phyloP scores from a whole-genome alignment of 257 asterid genomes.

The Vinca minor region DNA sequence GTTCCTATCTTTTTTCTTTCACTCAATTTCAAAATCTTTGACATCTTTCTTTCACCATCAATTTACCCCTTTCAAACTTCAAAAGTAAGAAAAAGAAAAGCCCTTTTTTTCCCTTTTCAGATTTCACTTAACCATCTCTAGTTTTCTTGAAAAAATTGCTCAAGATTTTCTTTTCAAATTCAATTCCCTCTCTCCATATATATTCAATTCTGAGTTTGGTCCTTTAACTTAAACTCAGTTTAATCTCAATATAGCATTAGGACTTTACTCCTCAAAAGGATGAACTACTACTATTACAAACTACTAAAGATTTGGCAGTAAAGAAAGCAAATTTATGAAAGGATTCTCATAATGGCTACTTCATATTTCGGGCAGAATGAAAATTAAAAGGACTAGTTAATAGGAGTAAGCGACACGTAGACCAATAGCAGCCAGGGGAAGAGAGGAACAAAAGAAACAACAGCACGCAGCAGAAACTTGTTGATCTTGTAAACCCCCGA shows the following conservation, averaged over 20 bases:
- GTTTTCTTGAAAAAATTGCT: too few relatives aligned
- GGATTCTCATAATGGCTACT: too few relatives aligned
- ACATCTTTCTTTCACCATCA: background rate
- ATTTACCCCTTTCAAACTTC: background rate
- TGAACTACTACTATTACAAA: too few relatives aligned
- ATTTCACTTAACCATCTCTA: background rate
- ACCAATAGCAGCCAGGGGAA: too few relatives aligned
- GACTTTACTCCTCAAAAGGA: constrained; percentile 13
- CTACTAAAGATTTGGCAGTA: too few relatives aligned
- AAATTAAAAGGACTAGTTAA: constrained; percentile 12
- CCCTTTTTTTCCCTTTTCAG: background rate
- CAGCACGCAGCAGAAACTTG: too few relatives aligned
- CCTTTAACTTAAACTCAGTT: background rate
- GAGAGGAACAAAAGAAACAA: too few relatives aligned
- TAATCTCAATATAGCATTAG: too few relatives aligned
- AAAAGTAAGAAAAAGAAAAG: background rate
- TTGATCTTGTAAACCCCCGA: too few relatives aligned
- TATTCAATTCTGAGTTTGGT: background rate
- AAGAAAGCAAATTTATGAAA: too few relatives aligned
- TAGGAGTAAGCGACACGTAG: constrained; percentile 21
- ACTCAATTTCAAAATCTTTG: too few relatives aligned
- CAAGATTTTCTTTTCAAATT: too few relatives aligned
- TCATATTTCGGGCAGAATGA: constrained; percentile 22
- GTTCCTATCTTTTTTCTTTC: constrained; percentile 13
- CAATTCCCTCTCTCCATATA: constrained; percentile 26